Percentiles rank a stretch among this genome's conserved stretches.
These are phyloP conservation scores for Cercospora sp. DNA, from an alignment of 2,329 filamentous ascomycete genomes.

Conservation along the genomic window DNA sequence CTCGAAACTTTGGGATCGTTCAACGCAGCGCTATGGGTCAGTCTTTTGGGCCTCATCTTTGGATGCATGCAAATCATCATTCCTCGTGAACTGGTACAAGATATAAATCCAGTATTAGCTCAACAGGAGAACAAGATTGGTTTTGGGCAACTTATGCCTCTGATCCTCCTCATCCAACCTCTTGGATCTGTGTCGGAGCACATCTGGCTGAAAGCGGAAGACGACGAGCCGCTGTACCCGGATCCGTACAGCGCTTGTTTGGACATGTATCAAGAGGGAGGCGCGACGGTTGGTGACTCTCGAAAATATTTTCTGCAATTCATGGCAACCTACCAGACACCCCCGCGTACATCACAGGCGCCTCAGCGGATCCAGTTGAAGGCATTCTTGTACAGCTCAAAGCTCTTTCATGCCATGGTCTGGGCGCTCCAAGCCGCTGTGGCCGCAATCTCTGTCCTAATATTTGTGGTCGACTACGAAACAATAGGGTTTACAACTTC, in stretches of 20 bases:
- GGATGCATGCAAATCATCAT: constrained; percentile 31
- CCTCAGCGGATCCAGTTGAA: constrained; percentile 21
- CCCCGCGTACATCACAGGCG: constrained; percentile 11
- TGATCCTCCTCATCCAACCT: constrained; percentile 30
- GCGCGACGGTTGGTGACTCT: background rate
- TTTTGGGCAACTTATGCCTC: constrained; percentile 33
- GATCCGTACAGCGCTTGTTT: constrained; percentile 15
- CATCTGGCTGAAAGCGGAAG: constrained; percentile 13
- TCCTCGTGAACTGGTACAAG: constrained; percentile 20
- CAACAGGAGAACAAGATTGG: constrained; percentile 18
- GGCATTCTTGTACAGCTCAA: constrained; percentile 22
- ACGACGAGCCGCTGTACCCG: constrained; percentile 17
- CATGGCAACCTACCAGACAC: constrained; percentile 20
- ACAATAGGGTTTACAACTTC: constrained; percentile 14
- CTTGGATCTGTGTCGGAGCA: constrained; percentile 27
- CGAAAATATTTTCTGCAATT: constrained; percentile 18
- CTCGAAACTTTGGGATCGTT: constrained; percentile 30
- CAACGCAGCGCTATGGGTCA: constrained; percentile 29
- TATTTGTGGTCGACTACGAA: constrained; percentile 15
- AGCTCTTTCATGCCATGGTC: constrained; percentile 17
- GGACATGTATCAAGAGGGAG: background rate
- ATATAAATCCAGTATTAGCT: constrained; percentile 12
- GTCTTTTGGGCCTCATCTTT: constrained; percentile 28
- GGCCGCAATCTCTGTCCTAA: constrained; percentile 5
- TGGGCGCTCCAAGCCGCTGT: constrained; percentile 15